Conservation (phyloP, 768 basidiomycete genomes). For the Guyanaporus albipodus region DNA sequence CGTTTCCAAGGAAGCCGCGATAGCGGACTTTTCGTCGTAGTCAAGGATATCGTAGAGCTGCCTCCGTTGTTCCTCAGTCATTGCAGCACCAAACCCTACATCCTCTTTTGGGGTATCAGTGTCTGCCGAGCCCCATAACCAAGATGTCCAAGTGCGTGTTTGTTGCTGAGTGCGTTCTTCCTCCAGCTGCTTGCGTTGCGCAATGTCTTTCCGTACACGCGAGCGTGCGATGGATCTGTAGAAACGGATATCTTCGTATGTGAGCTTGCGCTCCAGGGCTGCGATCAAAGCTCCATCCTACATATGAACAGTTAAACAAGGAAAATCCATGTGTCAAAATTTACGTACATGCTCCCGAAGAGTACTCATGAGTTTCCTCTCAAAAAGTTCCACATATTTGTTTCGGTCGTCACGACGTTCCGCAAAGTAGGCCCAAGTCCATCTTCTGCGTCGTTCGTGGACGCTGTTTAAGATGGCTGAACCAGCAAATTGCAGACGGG, state of each 20-base stretch:
- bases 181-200: constrained; percentile 57
- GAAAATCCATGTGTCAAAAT: not conserved
- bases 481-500: constrained; percentile 74
- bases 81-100: constrained; percentile 54
- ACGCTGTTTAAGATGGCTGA: constrained; percentile 79
- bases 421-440: constrained; percentile 91
- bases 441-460: constrained; percentile 74
- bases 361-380: constrained; percentile 59
- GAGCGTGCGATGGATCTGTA: constrained; percentile 94
- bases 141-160: constrained; percentile 60
- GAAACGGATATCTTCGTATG: constrained; percentile 94
- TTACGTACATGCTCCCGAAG: constrained; percentile 51
- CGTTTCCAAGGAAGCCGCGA: constrained; percentile 63
- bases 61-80: constrained; percentile 88
- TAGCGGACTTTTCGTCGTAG: constrained; percentile 82
- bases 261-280: constrained; percentile 73
- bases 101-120: constrained; percentile 43
- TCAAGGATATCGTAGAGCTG: constrained; percentile 89
- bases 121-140: constrained; percentile 77
- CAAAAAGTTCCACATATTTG: constrained; percentile 79
- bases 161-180: constrained; percentile 62
- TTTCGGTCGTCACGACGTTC: constrained; percentile 86
- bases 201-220: constrained; percentile 79
- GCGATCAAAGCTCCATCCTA: constrained; percentile 56
- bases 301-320: not conserved